These are phyloP conservation scores for Podaxis sp. DNA, from an alignment of 768 basidiomycete genomes.

Conservation along the genomic window DNA sequence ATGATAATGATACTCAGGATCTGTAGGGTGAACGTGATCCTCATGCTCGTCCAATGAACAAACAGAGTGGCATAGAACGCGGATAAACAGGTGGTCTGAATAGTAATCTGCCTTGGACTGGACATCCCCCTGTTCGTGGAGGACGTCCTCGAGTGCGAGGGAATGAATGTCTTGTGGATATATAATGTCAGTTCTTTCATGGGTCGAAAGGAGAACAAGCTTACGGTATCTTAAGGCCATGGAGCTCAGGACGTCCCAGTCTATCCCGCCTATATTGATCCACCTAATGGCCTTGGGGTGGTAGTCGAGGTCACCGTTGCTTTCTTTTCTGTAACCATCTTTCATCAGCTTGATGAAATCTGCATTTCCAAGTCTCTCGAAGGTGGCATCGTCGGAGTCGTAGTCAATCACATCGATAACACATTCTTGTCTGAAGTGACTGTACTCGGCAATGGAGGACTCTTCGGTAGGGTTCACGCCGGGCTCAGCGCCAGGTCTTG, in stretches of 20 bases:
- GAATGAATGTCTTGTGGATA: conserved; percentile 55
- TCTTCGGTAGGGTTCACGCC: conserved; percentile 59
- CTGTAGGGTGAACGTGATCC: background rate
- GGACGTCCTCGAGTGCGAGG: conserved; percentile 63
- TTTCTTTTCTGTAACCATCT: conserved; percentile 19
- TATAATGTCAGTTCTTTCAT: background rate
- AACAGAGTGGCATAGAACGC: conserved; percentile 53
- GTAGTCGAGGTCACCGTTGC: conserved; percentile 23
- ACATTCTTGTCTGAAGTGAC: conserved; percentile 55
- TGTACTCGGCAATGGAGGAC: conserved; percentile 45
- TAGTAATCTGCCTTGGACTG: conserved; percentile 49
- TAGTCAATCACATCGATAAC: conserved; percentile 64
- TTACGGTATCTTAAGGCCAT: conserved; percentile 58
- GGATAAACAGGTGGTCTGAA: conserved; percentile 61
- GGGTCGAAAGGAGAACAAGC: conserved; percentile 21
- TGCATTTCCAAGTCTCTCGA: conserved; percentile 47
- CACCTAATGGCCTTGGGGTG: conserved; percentile 46
- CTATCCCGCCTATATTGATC: conserved; percentile 63
- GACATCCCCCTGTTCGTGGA: conserved; percentile 52
- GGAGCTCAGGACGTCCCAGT: conserved; percentile 65
- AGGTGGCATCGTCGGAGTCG: conserved; percentile 42
- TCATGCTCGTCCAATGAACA: conserved; percentile 4
- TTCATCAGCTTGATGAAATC: conserved; percentile 49
- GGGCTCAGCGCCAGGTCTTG: conserved; percentile 56
- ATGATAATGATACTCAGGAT: background rate